These are phyloP conservation scores for Epichloe amarillans DNA, from an alignment of 2,329 filamentous ascomycete genomes.

Conservation along the genomic window DNA sequence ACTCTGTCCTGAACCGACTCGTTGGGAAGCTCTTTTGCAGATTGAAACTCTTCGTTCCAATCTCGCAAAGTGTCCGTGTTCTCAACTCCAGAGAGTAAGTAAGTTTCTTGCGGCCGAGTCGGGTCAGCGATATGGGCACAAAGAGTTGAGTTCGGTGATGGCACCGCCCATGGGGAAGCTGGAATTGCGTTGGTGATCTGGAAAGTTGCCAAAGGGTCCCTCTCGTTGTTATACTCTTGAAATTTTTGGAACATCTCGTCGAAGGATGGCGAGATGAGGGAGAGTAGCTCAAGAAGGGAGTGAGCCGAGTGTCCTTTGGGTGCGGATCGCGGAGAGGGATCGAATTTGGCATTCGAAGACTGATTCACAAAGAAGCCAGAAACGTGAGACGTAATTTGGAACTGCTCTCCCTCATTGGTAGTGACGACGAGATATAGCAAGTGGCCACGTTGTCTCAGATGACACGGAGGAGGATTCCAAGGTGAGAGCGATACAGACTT, in stretches of 20 bases:
- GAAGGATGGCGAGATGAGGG: conserved; percentile 74
- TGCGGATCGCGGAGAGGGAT: conserved; percentile 66
- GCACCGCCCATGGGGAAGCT: conserved; percentile 81
- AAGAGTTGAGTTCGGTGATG: conserved; percentile 48
- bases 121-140: conserved; percentile 69
- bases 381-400: conserved; percentile 84
- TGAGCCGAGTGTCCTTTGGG: conserved; percentile 72
- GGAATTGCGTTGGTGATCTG: conserved; percentile 93
- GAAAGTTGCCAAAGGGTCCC: conserved; percentile 83
- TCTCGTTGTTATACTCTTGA: conserved; percentile 71
- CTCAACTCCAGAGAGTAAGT: conserved; percentile 77
- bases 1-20: conserved; percentile 91
- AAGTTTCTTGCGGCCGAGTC: conserved; percentile 84
- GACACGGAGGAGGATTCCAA: conserved; percentile 93
- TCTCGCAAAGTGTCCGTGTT: conserved; percentile 89
- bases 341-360: conserved; percentile 88
- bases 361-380: conserved; percentile 97
- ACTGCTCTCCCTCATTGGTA: conserved; percentile 89
- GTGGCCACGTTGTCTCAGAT: conserved; percentile 83
- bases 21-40: conserved; percentile 83
- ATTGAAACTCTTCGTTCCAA: conserved; percentile 99
- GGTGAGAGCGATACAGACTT: conserved; percentile 79
- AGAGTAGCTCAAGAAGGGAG: conserved; percentile 71
- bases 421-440: conserved; percentile 79
- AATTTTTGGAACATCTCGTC: conserved; percentile 58